Evolutionary conservation across 495 filamentous ascomycete genomes (phyloP).

Genomic region (Penicillium paxilli): DNA sequence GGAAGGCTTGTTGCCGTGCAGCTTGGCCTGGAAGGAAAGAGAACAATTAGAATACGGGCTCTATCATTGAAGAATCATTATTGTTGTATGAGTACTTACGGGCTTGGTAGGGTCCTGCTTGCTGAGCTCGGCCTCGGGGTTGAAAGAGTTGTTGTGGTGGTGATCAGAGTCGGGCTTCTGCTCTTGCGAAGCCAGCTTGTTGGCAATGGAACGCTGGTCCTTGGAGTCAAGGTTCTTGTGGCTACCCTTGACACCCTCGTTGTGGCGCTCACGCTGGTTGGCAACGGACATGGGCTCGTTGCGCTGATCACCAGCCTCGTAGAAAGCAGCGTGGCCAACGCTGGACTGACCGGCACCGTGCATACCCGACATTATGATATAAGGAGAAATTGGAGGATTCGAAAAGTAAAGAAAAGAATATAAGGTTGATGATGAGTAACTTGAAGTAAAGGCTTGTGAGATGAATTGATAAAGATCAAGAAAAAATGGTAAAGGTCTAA

Average conservation of each 20-base stretch:
- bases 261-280: slow-evolving; percentile 54
- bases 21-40: slow-evolving; percentile 54
- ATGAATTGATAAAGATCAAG: neutral
- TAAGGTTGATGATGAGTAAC: neutral
- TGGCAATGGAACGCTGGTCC: slow-evolving; percentile 77
- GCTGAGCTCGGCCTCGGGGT: slow-evolving; percentile 54
- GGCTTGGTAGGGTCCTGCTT: slow-evolving; percentile 69
- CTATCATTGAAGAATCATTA: neutral
- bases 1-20: slow-evolving; percentile 71
- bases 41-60: neutral
- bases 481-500: no score
- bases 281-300: slow-evolving; percentile 60
- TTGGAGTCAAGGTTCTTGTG: slow-evolving; percentile 75
- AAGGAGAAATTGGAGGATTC: slow-evolving; percentile 2
- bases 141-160: slow-evolving; percentile 38
- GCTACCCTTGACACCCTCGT: slow-evolving; percentile 66
- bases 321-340: slow-evolving; percentile 53
- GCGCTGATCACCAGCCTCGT: slow-evolving; percentile 71
- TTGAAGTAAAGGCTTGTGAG: neutral
- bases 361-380: slow-evolving; percentile 15
- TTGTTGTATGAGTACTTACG: slow-evolving; percentile 46
- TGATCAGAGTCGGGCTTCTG: slow-evolving; percentile 35
- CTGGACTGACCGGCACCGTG: slow-evolving; percentile 41
- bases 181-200: slow-evolving; percentile 65
- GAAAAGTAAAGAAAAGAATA: neutral